Percentiles rank a stretch among this genome's conserved stretches.
These are phyloP conservation scores for Halophytophthora batemanensis DNA, from an alignment of 352 stramenopile genomes.

Conservation along the genomic window DNA sequence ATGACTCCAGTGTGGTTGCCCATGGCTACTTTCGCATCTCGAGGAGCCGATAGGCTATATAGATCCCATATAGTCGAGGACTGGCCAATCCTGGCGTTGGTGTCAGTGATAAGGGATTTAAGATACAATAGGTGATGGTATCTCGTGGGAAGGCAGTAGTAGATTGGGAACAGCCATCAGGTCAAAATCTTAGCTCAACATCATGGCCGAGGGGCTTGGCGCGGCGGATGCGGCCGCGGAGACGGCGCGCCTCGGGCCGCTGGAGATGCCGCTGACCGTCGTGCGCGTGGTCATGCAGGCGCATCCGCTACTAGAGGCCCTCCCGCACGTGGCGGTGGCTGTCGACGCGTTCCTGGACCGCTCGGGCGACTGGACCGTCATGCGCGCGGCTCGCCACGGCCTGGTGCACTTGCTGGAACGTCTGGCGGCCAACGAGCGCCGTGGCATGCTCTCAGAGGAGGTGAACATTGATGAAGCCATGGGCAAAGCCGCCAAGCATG, in stretches of 20 bases:
- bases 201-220: too few relatives aligned
- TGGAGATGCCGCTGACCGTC: conserved; percentile 7
- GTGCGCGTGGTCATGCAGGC: conserved; percentile 17
- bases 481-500: conserved; percentile 38
- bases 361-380: conserved; percentile 32
- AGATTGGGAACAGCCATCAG: too few relatives aligned
- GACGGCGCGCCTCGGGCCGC: background rate
- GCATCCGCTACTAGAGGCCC: conserved; percentile 8
- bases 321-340: conserved; percentile 26
- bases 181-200: too few relatives aligned
- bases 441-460: conserved; percentile 7
- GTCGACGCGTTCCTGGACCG: conserved; percentile 26
- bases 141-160: too few relatives aligned
- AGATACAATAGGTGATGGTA: too few relatives aligned
- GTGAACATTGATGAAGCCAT: conserved; percentile 42
- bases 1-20: too few relatives aligned
- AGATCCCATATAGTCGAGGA: too few relatives aligned
- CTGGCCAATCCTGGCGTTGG: too few relatives aligned
- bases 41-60: too few relatives aligned
- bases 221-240: too few relatives aligned
- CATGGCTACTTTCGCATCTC: too few relatives aligned
- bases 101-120: too few relatives aligned
- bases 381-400: conserved; percentile 29
- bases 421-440: conserved; percentile 20
- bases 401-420: conserved; percentile 34